These are phyloP conservation scores for Gaeumannomyces sp. DNA, from an alignment of 2,329 filamentous ascomycete species.

Conservation along the genomic window DNA sequence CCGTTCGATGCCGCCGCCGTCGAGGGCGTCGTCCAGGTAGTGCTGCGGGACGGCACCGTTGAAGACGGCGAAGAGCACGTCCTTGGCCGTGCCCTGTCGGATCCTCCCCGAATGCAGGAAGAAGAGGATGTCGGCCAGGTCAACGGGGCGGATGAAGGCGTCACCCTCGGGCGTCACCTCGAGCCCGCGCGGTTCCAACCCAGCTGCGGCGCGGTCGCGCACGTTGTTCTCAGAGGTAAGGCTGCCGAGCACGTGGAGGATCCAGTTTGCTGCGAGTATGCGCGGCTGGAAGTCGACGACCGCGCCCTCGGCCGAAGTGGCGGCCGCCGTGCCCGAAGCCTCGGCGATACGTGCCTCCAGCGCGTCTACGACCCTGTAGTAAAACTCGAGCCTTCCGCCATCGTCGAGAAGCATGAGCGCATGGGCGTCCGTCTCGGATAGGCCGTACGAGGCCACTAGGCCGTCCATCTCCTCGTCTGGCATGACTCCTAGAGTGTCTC, in stretches of 20 bases:
- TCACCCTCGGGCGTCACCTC: constrained; percentile 37
- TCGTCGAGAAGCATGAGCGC: constrained; percentile 72
- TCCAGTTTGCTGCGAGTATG: constrained; percentile 55
- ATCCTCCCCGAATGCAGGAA: constrained; percentile 43
- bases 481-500: constrained; percentile 56
- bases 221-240: constrained; percentile 46
- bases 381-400: constrained; percentile 76
- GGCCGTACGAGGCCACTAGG: constrained; percentile 55
- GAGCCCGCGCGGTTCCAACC: constrained; percentile 14
- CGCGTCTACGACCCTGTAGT: constrained; percentile 56
- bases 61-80: constrained; percentile 48
- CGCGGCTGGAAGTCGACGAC: constrained; percentile 27
- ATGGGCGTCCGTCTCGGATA: constrained; percentile 77
- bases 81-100: constrained; percentile 51
- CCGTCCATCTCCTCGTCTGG: constrained; percentile 65
- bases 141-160: constrained; percentile 39
- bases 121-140: constrained; percentile 45
- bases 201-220: not conserved
- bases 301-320: constrained; percentile 19
- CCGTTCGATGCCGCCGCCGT: constrained; percentile 22
- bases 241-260: constrained; percentile 69
- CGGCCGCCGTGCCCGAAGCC: not conserved
- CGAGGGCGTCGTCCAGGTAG: constrained; percentile 25
- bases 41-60: constrained; percentile 24
- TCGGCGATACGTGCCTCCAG: constrained; percentile 27